phyloP scores from a whole-genome alignment of 2,329 filamentous ascomycete species.

The Bipolaris cookei region DNA sequence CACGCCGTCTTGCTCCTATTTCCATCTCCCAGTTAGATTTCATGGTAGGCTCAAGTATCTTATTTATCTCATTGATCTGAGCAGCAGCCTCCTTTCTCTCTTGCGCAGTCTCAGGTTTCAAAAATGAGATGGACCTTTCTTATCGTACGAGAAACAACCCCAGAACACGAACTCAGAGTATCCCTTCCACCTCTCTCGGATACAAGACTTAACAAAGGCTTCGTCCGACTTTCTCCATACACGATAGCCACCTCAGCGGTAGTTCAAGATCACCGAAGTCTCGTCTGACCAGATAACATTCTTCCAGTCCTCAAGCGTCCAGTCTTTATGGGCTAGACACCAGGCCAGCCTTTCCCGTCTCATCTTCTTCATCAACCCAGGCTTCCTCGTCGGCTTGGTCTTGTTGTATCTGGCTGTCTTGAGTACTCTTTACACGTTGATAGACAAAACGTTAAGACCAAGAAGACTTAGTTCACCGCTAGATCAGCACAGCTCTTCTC shows the following conservation, averaged over 20 bases:
- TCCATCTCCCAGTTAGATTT: constrained; percentile 15
- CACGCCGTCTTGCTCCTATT: constrained; percentile 5
- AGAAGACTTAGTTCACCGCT: constrained; percentile 13
- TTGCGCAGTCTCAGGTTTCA: constrained; percentile 8
- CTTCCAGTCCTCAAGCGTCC: not conserved
- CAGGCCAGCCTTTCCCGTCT: not conserved
- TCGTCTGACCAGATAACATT: not conserved
- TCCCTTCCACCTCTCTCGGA: not conserved
- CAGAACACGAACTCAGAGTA: constrained; percentile 6
- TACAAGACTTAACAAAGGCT: not conserved
- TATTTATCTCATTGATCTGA: constrained; percentile 14
- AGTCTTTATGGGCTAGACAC: not conserved
- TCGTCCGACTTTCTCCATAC: too few species aligned
- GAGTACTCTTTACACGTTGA: not conserved
- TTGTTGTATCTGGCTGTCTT: constrained; percentile 8
- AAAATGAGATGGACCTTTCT: constrained; percentile 6
- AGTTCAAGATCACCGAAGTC: too few species aligned
- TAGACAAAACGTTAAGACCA: constrained; percentile 1
- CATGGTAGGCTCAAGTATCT: constrained; percentile 12
- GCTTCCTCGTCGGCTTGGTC: constrained; percentile 14
- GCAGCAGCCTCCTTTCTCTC: constrained; percentile 5
- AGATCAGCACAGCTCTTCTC: too few species aligned
- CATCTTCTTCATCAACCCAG: constrained; percentile 11
- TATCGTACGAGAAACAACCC: not conserved
- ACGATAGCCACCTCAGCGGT: not conserved